Evolutionary conservation across 164 flowering plant genomes (phyloP), one percentile per base, ranked within the genome.

Genomic region (Piper longum): DNA sequence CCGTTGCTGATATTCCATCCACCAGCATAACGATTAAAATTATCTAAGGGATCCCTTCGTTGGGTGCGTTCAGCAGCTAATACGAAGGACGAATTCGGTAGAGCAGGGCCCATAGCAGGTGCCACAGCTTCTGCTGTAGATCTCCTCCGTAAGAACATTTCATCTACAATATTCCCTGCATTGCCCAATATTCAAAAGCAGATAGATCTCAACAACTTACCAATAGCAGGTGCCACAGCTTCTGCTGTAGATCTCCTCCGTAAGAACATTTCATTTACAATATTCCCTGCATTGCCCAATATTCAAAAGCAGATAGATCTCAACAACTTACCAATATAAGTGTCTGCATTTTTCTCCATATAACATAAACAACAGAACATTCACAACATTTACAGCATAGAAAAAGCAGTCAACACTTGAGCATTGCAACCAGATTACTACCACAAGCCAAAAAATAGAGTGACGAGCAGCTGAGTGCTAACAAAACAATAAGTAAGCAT

Each of bases 1-100:
- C 39, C 14, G 16, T 78, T 54, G 39, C 70, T 73, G 57, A 83
- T 74, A 71, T 83, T 79, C 80, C 80, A 83, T 48, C 87, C 87
- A 14, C 82, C 83, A 0, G 58, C 63, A 26, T 83, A 83, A 13
- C 65, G 61, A 7, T 79, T 72, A 43, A 74, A 82, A 4, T 67
- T 16, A 58, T 77, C 39, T 54, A 67, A 56, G 57, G 87, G 85
- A 65, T 85, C 85, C 62, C 41, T 77, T 68, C 87, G 73, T 9
- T 63, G 9, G 5, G 87, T 83, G 64, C 74, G 71, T 14, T 72
- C 51, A 7, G 66, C 80, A 41, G 84, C 87, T 55, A 83, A 74
- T 18, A 77, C 41, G 41, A 77, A 60, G 39, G 80, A 55, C 9
- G 74, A 59, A 56, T 68, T 68, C 16, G 41, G 54, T 17, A 16